Conservation (phyloP, 306 rosid species). For the Acmispon strigosus region DNA sequence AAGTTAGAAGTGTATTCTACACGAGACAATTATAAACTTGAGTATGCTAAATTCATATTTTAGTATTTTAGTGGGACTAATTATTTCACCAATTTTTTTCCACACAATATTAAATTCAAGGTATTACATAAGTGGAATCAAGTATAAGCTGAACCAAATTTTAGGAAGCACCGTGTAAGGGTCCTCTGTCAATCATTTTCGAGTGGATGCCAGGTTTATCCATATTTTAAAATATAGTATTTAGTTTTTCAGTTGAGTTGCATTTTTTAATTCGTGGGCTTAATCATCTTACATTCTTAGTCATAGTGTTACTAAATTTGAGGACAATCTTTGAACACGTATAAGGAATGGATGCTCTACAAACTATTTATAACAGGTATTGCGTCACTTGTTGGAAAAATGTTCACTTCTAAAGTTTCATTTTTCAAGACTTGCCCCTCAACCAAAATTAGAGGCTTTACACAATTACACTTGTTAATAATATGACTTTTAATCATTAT, state of each 20-base stretch:
- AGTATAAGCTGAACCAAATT: too few species aligned
- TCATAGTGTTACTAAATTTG: constrained; percentile 5
- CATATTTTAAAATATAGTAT: background rate
- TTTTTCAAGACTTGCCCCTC: background rate
- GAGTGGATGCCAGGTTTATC: constrained; percentile 13
- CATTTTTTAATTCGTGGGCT: background rate
- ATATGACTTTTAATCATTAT: background rate
- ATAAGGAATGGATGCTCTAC: background rate
- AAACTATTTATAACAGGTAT: background rate
- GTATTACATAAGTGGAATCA: too few species aligned
- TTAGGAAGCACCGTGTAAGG: background rate
- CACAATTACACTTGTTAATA: background rate
- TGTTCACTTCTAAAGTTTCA: background rate
- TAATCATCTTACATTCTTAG: background rate
- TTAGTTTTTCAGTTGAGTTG: background rate
- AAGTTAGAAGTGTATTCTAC: too few species aligned
- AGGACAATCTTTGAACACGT: constrained; percentile 17
- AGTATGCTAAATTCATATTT: too few species aligned
- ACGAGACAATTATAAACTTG: too few species aligned
- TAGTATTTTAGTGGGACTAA: too few species aligned
- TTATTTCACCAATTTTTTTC: too few species aligned
- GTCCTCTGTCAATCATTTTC: constrained; percentile 22
- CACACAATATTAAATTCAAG: too few species aligned
- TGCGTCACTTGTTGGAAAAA: background rate
- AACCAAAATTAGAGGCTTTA: background rate